Conservation (phyloP, 1,284 basidiomycete genomes). For the Fomitopsis palustris region DNA sequence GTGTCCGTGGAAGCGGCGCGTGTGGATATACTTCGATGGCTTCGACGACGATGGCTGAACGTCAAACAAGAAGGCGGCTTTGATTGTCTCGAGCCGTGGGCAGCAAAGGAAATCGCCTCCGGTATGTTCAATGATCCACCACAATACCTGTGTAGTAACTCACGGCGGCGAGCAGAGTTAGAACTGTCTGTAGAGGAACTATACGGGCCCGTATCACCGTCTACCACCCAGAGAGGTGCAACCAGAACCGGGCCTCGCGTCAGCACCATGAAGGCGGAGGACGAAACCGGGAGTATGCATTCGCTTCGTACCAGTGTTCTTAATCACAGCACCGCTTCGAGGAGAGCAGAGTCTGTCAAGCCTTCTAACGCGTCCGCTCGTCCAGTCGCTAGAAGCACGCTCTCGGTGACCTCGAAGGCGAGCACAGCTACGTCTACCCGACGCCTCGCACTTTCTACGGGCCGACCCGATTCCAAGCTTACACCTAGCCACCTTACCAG, state of each 20-base stretch:
- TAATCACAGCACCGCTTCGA: constrained; percentile 39
- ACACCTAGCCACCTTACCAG: constrained; percentile 36
- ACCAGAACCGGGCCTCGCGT: constrained; percentile 8
- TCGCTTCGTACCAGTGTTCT: constrained; percentile 59
- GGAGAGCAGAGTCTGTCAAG: constrained; percentile 18
- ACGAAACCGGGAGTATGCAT: constrained; percentile 44
- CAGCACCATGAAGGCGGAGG: constrained; percentile 19
- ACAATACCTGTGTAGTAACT: background rate
- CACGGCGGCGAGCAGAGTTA: constrained; percentile 51
- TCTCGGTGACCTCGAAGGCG: constrained; percentile 29
- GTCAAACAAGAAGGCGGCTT: constrained; percentile 82
- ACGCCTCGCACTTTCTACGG: constrained; percentile 21
- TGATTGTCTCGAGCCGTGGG: constrained; percentile 78
- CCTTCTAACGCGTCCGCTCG: constrained; percentile 40
- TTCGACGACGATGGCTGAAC: constrained; percentile 70
- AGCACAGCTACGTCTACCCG: constrained; percentile 25
- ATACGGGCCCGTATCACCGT: constrained; percentile 29
- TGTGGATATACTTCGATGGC: constrained; percentile 63
- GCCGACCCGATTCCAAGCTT: constrained; percentile 65
- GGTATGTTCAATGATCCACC: constrained; percentile 44
- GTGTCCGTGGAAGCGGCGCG: constrained; percentile 71
- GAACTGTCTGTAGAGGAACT: constrained; percentile 78
- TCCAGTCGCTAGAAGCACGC: constrained; percentile 42
- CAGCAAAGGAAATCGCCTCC: constrained; percentile 82
- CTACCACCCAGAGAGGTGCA: constrained; percentile 16